Base-by-base conservation (phyloP, 805 yeast genomes). In the Starmerella roubikii region DNA sequence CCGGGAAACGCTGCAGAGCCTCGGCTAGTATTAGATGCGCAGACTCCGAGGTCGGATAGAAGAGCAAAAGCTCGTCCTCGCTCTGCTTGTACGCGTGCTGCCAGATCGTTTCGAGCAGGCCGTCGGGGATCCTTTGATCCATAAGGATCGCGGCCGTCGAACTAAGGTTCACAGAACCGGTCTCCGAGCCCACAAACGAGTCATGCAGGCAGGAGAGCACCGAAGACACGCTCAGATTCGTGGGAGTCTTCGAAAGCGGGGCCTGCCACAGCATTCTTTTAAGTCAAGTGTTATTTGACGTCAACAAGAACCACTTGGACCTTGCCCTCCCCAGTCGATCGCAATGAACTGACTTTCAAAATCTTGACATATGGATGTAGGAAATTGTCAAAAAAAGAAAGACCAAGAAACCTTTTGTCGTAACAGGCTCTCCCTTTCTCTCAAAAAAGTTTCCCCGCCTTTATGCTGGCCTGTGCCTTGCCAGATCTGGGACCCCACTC, bases 21-120 rank as follows among this genome's bases (percentile, higher is more conserved):
- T 55, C 48, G 18, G 47, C 32, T 31, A 59, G 52, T 19, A 58
- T 50, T 12, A 62, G 54, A 1, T 53, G 47, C 1, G 63, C 49
- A 0, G 61, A 53, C 2, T 44, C 44, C 32, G 50, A 49, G 2
- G 57, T 50, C 2, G 60, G 61, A 45, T 51, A 41, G 11, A 63
- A 43, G 20, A 62, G 45, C 9, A 62, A 40, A 18, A 63, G 52
- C 48, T 62, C 67, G 38, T 62, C 65, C 45, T 62, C 67, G 7
- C 57, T 53, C 15, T 66, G 55, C 31, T 55, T 50, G 35, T 53
- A 51, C 4, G 66, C 65, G 39, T 62, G 67, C 30, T 54, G 58
- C 64, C 66, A 60, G 5, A 62, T 40, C 9, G 53, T 37, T 10
- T 55, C 47, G 21, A 62, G 38, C 22, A 61, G 53, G 20, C 54